These are phyloP conservation scores for Auricularia sp. DNA, from an alignment of 768 basidiomycete species.

Conservation along the genomic window DNA sequence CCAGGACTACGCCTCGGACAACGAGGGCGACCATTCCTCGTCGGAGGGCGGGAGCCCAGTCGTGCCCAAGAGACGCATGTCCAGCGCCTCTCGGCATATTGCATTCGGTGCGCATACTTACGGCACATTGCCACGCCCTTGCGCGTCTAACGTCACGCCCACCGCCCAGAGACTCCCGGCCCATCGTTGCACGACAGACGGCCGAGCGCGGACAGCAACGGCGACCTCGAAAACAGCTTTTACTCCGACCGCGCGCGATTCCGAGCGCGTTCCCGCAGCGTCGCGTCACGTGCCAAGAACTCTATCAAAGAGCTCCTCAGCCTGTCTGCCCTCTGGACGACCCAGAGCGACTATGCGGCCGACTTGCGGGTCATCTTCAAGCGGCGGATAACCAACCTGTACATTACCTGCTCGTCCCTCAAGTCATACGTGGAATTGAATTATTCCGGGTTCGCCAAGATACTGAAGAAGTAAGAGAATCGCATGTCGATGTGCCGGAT, in stretches of 20 bases:
- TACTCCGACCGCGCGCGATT: neutral
- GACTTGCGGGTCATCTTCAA: slow-evolving; percentile 83
- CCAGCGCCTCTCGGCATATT: neutral
- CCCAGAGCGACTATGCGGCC: slow-evolving; percentile 68
- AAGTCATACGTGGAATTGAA: slow-evolving; percentile 87
- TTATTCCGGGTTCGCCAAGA: slow-evolving; percentile 88
- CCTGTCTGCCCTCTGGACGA: slow-evolving; percentile 51
- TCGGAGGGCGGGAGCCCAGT: neutral
- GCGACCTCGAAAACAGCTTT: neutral
- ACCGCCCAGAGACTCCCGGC: neutral
- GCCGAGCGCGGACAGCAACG: neutral
- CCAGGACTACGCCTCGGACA: slow-evolving; percentile 50
- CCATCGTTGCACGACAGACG: neutral
- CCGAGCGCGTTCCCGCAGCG: neutral
- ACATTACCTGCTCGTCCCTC: slow-evolving; percentile 65
- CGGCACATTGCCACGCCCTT: neutral
- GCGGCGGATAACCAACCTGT: slow-evolving; percentile 75
- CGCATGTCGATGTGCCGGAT: neutral
- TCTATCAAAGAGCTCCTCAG: neutral
- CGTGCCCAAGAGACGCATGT: neutral
- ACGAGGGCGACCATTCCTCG: slow-evolving; percentile 33
- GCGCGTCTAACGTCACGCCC: neutral
- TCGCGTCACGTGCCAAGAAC: neutral
- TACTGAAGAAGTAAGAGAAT: slow-evolving; percentile 76
- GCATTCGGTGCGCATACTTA: neutral